Percentiles rank a stretch among this genome's conserved stretches.
phyloP scores from a whole-genome alignment of 1,139 yeast species.

The Blastobotrys proliferans region DNA sequence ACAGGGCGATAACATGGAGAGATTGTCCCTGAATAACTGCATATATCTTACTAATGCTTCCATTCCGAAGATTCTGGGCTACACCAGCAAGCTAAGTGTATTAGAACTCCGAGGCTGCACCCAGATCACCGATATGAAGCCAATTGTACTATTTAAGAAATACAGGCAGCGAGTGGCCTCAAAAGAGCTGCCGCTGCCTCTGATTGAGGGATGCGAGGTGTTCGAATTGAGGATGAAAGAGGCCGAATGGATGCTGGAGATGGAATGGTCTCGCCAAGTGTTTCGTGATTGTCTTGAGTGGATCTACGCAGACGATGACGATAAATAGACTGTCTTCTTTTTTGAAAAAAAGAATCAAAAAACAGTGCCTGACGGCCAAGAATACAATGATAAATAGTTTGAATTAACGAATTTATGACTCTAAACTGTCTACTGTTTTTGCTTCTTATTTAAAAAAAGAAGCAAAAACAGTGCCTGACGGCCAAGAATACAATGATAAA shows the following conservation, averaged over 20 bases:
- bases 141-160: constrained; percentile 65
- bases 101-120: constrained; percentile 68
- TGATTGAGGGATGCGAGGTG: constrained; percentile 74
- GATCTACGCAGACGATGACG: constrained; percentile 33
- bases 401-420: background rate
- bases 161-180: constrained; percentile 51
- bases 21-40: constrained; percentile 80
- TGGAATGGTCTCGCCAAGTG: constrained; percentile 43
- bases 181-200: too few species aligned
- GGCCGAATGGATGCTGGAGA: constrained; percentile 60
- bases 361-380: too few species aligned
- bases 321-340: constrained; percentile 17
- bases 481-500: too few species aligned
- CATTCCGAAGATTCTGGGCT: constrained; percentile 57
- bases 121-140: constrained; percentile 54
- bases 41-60: constrained; percentile 59
- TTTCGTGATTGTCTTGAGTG: constrained; percentile 34
- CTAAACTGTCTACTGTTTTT: background rate
- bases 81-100: constrained; percentile 61
- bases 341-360: background rate
- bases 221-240: constrained; percentile 56
- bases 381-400: background rate
- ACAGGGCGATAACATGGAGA: constrained; percentile 53
- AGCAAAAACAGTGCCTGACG: background rate
- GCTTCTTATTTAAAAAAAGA: background rate